Evolutionary conservation across 78 protist genomes (phyloP).

Genomic region (Isochrysis galbana): DNA sequence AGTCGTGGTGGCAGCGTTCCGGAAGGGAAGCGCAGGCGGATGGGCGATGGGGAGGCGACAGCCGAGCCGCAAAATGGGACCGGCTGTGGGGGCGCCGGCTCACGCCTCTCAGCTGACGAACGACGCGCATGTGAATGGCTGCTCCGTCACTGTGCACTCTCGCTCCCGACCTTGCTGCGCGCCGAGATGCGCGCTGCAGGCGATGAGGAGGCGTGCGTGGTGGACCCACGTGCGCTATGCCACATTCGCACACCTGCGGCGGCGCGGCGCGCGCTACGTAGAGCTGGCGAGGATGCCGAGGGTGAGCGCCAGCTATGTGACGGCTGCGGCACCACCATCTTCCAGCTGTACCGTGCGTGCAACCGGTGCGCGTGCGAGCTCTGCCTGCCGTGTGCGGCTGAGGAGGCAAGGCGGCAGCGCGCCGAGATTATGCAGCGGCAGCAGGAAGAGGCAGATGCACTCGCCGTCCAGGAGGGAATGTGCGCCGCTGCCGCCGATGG

Average conservation of each 20-base stretch:
- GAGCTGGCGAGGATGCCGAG: background rate
- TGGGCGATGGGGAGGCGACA: too few species aligned
- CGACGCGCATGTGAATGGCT: background rate
- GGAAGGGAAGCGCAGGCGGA: too few species aligned
- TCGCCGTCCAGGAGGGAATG: background rate
- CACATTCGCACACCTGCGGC: background rate
- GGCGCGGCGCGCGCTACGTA: too few species aligned
- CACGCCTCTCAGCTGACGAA: background rate
- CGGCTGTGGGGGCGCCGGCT: background rate
- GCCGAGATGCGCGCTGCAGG: background rate
- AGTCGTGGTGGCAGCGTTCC: too few species aligned
- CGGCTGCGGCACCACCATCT: background rate
- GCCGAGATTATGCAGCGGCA: background rate
- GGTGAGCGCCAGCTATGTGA: background rate
- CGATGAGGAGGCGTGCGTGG: background rate
- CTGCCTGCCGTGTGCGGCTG: background rate
- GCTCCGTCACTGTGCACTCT: background rate
- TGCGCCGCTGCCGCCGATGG: background rate
- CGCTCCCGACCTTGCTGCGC: background rate
- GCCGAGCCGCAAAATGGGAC: background rate
- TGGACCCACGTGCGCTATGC: background rate
- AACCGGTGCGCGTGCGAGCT: background rate
- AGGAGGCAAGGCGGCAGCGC: background rate
- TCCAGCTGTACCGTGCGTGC: background rate
- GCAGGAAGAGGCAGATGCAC: background rate